Evolutionary conservation across 192 early-diverging fungal genomes (phyloP).

Genomic region (Podochytrium sp.): DNA sequence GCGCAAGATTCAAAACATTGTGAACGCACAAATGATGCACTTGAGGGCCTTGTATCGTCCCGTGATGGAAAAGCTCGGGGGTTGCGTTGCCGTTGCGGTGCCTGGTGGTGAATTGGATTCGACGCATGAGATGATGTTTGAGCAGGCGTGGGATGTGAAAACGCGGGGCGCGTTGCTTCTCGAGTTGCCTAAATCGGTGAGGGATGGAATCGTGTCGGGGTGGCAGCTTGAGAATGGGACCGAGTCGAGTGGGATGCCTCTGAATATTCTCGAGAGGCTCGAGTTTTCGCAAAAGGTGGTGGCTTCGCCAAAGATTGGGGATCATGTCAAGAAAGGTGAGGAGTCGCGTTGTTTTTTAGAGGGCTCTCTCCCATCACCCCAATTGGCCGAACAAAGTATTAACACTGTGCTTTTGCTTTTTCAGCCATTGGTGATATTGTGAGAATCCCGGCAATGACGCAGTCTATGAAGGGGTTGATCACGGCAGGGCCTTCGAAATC

Average conservation of each 20-base stretch:
- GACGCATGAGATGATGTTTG: background rate
- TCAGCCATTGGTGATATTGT: slow-evolving; percentile 70
- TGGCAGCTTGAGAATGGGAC: slow-evolving; percentile 40
- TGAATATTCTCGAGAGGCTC: slow-evolving; percentile 31
- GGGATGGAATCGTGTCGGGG: slow-evolving; percentile 47
- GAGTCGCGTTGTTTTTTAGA: no score
- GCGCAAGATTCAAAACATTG: slow-evolving; percentile 93
- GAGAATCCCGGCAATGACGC: slow-evolving; percentile 79
- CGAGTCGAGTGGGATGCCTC: slow-evolving; percentile 44
- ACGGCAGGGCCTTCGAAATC: slow-evolving; percentile 73
- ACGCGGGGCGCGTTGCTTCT: slow-evolving; percentile 72
- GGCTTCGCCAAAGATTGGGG: slow-evolving; percentile 35
- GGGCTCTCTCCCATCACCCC: slow-evolving; percentile 5
- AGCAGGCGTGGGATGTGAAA: slow-evolving; percentile 45
- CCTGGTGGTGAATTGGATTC: background rate
- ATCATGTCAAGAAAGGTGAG: slow-evolving; percentile 52
- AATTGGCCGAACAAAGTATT: background rate
- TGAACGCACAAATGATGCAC: slow-evolving; percentile 71
- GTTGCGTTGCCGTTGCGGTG: background rate
- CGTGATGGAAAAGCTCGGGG: slow-evolving; percentile 49
- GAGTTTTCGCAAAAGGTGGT: slow-evolving; percentile 50
- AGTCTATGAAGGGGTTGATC: slow-evolving; percentile 89
- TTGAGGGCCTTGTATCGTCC: slow-evolving; percentile 57
- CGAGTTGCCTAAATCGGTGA: slow-evolving; percentile 80
- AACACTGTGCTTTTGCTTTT: slow-evolving; percentile 31